Evolutionary conservation across 129 eudicot genomes (phyloP), one percentile per base, ranked within the genome.

Genomic region (Helianthus annuus): DNA sequence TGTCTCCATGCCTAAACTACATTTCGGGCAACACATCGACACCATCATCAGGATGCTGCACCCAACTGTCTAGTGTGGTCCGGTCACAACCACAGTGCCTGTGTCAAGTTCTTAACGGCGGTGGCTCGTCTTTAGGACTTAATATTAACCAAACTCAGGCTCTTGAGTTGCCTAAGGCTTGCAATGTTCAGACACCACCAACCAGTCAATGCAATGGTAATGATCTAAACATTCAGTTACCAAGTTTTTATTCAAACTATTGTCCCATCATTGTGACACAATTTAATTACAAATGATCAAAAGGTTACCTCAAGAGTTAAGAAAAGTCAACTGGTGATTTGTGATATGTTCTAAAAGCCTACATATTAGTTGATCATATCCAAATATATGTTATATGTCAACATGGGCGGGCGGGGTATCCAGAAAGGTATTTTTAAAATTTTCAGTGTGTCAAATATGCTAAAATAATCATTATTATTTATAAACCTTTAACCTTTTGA

Each of bases 131-230:
- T 14, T 72, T 79, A 9, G 92, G 92, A 6, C 49, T 84, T 45
- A 75, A 49, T 60, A 75, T 86, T 0, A 89, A 89, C 71, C 86
- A 82, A 65, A 86, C 96, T 39, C 80, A 62, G 27, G 92, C 96
- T 38, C 59, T 89, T 34, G 71, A 76, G 10, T 78, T 89, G 46
- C 96, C 96, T 36, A 42, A 51, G 49, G 85, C 81, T 24, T 89
- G 96, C 74, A 84, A 86, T 10, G 84, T 89, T n/a, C 81, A 86
- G 52, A 89, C 92, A 42, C 92, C 96, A 6, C 83, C 85, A 27
- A 70, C 75, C 36, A 83, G 91, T 67, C 84, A 16, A 60, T 89
- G 96, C 69, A 82, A 82, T 39, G 78, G 92, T 89, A 86, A 68
- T 12, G 36, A 32, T 32, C 34, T 5, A 15, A 24, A 19, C 17